Base-by-base conservation (phyloP, 208 protist genomes). In the Trypanosoma rangeli region DNA sequence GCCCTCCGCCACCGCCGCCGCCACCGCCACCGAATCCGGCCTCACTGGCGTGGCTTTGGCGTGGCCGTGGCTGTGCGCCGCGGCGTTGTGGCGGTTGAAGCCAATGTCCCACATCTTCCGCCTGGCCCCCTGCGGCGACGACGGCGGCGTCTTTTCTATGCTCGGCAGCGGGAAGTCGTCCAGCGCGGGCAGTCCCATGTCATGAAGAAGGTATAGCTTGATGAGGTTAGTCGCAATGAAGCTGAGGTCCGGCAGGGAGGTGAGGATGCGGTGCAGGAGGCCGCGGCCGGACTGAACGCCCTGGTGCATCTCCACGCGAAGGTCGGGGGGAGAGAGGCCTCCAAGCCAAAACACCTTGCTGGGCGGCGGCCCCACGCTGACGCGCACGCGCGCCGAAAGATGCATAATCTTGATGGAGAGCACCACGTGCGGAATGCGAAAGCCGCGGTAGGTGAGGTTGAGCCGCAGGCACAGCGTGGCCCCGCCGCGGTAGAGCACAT, bases 271-370 rank as follows among this genome's bases (percentile, higher is more conserved):
- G 68, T 92, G 86, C 28, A 96, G 78, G 3, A 93, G 33, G n/a
- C 88, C 88, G 13, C 35, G 66, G 53, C 80, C 80, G 9, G 69
- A 76, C 48, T 78, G 84, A 20, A 82, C 74, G 35, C 83, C 88
- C 57, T 92, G 89, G 29, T 73, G 74, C 60, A 91, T 78, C 75
- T 92, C 78, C 5, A 90, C 48, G 1, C 68, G 68, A 37, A 96
- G 26, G 3, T 84, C 67, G 0, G 88, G 86, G 18, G 83, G 86
- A 49, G 83, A 76, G 71, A 89, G 85, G n/a, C 69, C 64, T 10
- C 79, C 86, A 35, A 96, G 68, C 89, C 91, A 96, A 56, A 96
- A 92, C 70, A 83, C 86, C 67, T 91, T 88, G n/a, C 85, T 89
- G 9, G 91, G 91, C 26, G 91, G 91, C 3, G 87, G 88, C 10